Conservation (phyloP, 2,329 filamentous ascomycete genomes). For the Knufia fluminis region DNA sequence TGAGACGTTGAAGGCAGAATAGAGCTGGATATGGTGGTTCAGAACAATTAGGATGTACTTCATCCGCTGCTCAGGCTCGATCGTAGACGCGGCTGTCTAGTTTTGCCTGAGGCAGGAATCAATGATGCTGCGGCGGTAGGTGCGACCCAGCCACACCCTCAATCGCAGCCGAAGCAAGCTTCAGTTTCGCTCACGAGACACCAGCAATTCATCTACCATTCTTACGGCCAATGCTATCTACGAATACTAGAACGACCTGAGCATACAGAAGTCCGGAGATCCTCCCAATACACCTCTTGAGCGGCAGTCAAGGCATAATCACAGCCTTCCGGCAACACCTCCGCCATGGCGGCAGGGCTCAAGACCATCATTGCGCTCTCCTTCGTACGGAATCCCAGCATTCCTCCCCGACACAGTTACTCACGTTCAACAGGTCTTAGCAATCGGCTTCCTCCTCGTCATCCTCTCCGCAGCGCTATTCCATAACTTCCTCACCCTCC, state of each 20-base stretch:
- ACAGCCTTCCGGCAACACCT: background rate
- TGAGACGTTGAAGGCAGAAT: background rate
- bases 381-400: conserved; percentile 54
- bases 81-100: background rate
- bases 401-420: background rate
- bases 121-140: background rate
- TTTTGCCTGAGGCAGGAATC: conserved; percentile 1
- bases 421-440: conserved; percentile 57
- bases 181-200: background rate
- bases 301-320: no score
- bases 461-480: conserved; percentile 96
- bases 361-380: conserved; percentile 99
- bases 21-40: background rate
- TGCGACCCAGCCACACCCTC: background rate
- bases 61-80: background rate
- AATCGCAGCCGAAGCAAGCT: background rate
- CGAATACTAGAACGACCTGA: no score
- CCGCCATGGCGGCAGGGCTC: conserved; percentile 65
- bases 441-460: conserved; percentile 95
- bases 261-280: no score
- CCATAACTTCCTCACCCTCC: conserved; percentile 86
- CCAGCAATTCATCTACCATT: no score
- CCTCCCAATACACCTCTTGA: no score
- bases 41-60: background rate
- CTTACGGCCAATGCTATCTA: no score